A percentile compares a stretch with the other conserved stretches of the same genome.
phyloP scores from a whole-genome alignment of 176 grass and related monocot genomes.

The Triticum dicoccoides region DNA sequence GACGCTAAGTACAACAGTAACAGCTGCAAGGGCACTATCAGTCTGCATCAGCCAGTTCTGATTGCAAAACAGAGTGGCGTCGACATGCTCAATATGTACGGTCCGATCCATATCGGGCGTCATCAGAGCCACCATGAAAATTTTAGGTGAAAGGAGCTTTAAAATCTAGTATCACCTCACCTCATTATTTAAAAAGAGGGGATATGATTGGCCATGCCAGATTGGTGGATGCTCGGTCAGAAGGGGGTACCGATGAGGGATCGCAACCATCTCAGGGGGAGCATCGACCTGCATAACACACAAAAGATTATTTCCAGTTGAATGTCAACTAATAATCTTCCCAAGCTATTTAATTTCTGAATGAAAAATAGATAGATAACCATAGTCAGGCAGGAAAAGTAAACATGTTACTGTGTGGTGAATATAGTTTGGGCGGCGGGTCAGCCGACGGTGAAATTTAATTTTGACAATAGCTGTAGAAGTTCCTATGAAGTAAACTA shows the following conservation, averaged over 20 bases:
- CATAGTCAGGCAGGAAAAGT: slow-evolving; percentile 17
- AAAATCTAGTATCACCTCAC: slow-evolving; percentile 29
- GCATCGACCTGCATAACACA: slow-evolving; percentile 51
- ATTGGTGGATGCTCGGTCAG: slow-evolving; percentile 45
- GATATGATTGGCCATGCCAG: slow-evolving; percentile 52
- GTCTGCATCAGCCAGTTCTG: neutral
- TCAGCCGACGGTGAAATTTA: neutral
- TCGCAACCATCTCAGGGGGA: slow-evolving; percentile 36
- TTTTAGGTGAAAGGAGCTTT: neutral
- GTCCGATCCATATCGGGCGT: neutral
- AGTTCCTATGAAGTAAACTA: slow-evolving; percentile 17
- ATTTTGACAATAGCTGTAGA: slow-evolving; percentile 21
- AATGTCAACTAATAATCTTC: slow-evolving; percentile 20
- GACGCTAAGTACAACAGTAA: slow-evolving; percentile 10
- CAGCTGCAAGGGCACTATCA: neutral
- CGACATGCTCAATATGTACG: neutral
- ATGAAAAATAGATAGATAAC: neutral
- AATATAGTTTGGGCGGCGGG: slow-evolving; percentile 24
- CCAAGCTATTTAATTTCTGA: neutral
- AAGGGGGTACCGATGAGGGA: slow-evolving; percentile 20
- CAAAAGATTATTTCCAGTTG: slow-evolving; percentile 21
- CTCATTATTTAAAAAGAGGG: slow-evolving; percentile 60
- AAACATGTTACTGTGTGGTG: slow-evolving; percentile 16
- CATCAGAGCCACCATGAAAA: neutral
- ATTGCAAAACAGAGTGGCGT: neutral